Evolutionary conservation across 768 basidiomycete genomes (phyloP), one percentile per base, ranked within the genome.

Genomic region (Pulveroboletus sp.): DNA sequence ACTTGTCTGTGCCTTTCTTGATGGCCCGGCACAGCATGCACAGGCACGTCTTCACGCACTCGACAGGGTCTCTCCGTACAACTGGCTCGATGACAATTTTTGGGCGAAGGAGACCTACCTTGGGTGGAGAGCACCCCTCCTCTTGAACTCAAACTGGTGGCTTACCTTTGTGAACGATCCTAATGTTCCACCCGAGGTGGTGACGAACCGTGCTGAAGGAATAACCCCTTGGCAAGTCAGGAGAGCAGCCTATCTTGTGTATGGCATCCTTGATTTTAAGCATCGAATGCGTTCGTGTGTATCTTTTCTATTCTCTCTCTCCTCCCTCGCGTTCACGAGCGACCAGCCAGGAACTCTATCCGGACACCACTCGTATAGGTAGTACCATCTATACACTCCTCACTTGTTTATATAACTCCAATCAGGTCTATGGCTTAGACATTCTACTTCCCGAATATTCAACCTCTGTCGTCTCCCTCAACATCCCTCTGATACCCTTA

Each of bases 121-220:
- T 43, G 86, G 89, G 69, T 91, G 85, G 83, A 79, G 94, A 30
- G 80, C 81, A 0, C 93, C 94, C 0, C 72, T 98, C 10, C 74
- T 89, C 48, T 71, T 98, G 57, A 86, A 97, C 66, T 94, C 93
- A 3, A 97, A 96, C 62, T 97, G 93, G 93, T 97, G 94, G 94
- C 73, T 96, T 21, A 75, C 90, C 3, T 88, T 93, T 64, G 72
- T 76, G 38, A 83, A 94, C 53, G 93, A 96, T 67, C 62, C 76
- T 3, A 71, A 61, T 17, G 76, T 89, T 38, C 92, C 85, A 8
- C 67, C 62, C 7, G 41, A 60, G 2, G 65, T 71, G 6, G 48
- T 68, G 30, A 56, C 49, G 0, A 58, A 56, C 47, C 38, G 32
- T 12, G 58, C 61, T 46, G 66, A 61, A n/a, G 69, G 69, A 35